These are phyloP conservation scores for Protomyces pachydermus DNA, from an alignment of 1,139 yeast species.

Conservation along the genomic window DNA sequence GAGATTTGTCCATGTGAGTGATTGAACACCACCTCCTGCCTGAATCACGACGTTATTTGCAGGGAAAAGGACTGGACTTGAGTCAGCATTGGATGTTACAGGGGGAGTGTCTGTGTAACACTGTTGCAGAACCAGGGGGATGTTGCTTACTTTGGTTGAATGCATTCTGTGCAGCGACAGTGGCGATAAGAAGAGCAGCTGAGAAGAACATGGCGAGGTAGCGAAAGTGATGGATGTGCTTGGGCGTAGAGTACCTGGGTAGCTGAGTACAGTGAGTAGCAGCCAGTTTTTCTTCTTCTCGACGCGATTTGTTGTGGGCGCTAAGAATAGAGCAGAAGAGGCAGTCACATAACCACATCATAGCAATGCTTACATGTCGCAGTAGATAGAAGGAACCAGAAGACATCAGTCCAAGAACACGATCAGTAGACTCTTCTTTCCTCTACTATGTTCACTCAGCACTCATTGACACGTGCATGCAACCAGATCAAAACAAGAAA, in stretches of 20 bases:
- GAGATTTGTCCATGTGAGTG: slow-evolving; percentile 26
- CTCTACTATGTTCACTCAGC: background rate
- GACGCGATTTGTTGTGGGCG: too few species aligned
- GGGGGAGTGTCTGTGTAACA: background rate
- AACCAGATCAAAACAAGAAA: background rate
- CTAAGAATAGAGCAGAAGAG: too few species aligned
- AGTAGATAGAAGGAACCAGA: too few species aligned
- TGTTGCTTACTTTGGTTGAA: slow-evolving; percentile 7
- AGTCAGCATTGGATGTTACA: background rate
- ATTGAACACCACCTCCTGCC: slow-evolving; percentile 30
- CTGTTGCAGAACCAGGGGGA: background rate
- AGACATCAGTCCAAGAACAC: too few species aligned
- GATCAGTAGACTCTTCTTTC: background rate
- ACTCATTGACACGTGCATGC: background rate
- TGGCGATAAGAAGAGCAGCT: slow-evolving; percentile 3
- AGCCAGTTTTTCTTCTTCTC: background rate
- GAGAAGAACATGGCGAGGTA: slow-evolving; percentile 2
- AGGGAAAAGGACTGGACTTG: slow-evolving; percentile 17
- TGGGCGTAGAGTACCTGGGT: background rate
- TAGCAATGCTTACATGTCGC: too few species aligned
- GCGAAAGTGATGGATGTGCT: slow-evolving; percentile 3
- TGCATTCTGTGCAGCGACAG: slow-evolving; percentile 18
- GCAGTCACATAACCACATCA: background rate
- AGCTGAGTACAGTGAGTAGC: too few species aligned
- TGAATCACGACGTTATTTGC: slow-evolving; percentile 29